phyloP scores from a whole-genome alignment of 306 rosid species.

The Cicer bijugum region DNA sequence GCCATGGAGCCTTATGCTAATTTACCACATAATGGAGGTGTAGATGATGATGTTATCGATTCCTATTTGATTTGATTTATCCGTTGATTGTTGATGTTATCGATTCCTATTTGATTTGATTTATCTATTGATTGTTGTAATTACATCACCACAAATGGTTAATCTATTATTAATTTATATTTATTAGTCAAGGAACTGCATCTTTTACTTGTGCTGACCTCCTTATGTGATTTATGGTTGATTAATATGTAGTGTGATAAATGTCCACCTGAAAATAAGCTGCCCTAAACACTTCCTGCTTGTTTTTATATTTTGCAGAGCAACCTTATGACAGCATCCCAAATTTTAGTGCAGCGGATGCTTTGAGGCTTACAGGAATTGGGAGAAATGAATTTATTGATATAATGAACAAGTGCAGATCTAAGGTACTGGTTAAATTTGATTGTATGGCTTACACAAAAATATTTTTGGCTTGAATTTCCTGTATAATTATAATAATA shows the following conservation, averaged over 20 bases:
- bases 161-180: slow-evolving; percentile 17
- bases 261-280: slow-evolving; percentile 8
- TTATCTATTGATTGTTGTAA: slow-evolving; percentile 21
- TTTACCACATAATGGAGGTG: slow-evolving; percentile 5
- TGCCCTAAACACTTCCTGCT: slow-evolving; percentile 38
- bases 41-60: slow-evolving; percentile 25
- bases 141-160: slow-evolving; percentile 24
- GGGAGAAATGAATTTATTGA: slow-evolving; percentile 99
- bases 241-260: slow-evolving; percentile 17
- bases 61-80: slow-evolving; percentile 4
- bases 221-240: slow-evolving; percentile 23
- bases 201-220: slow-evolving; percentile 25
- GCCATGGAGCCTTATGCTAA: slow-evolving; percentile 6
- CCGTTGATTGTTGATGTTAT: slow-evolving; percentile 24
- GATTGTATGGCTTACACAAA: slow-evolving; percentile 8
- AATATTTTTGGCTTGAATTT: slow-evolving; percentile 23
- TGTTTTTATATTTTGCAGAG: slow-evolving; percentile 67
- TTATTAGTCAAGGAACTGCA: slow-evolving; percentile 20
- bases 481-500: slow-evolving; percentile 4
- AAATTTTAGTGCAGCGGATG: slow-evolving; percentile 97
- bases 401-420: slow-evolving; percentile 97
- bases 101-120: slow-evolving; percentile 2
- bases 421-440: slow-evolving; percentile 71
- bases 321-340: slow-evolving; percentile 99
- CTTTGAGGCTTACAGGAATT: slow-evolving; percentile 88